A percentile compares a stretch with the other conserved stretches of the same genome.
Evolutionary conservation across 1,284 basidiomycete species (phyloP).

Genomic region (Moesziomyces sp.): DNA sequence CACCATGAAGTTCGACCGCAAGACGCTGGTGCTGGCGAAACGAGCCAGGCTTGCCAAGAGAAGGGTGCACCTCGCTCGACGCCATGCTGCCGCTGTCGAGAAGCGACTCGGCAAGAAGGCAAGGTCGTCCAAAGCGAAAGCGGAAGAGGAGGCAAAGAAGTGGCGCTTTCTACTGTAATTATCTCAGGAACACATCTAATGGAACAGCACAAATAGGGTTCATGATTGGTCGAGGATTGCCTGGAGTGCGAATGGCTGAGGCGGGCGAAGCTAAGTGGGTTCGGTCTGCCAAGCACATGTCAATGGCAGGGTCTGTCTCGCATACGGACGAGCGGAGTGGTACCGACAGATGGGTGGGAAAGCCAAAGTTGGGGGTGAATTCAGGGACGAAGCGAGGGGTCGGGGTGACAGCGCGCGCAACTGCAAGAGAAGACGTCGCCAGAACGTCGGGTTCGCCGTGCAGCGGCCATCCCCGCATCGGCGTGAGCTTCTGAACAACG

Average conservation of each 20-base stretch:
- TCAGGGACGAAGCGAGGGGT: conserved; percentile 1
- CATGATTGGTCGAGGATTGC: too few species aligned
- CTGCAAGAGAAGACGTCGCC: conserved; percentile 22
- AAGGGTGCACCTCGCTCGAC: conserved; percentile 22
- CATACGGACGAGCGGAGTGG: too few species aligned
- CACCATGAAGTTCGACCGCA: conserved; percentile 44
- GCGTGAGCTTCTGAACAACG: background rate
- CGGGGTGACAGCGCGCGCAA: background rate
- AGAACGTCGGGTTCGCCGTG: conserved; percentile 7
- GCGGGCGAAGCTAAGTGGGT: too few species aligned
- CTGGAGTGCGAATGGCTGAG: too few species aligned
- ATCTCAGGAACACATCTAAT: too few species aligned
- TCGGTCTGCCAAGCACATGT: too few species aligned
- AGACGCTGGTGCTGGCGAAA: conserved; percentile 53
- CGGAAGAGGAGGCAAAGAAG: background rate
- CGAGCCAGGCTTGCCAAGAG: conserved; percentile 44
- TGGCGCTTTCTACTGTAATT: background rate
- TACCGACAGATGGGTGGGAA: too few species aligned
- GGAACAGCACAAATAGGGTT: too few species aligned
- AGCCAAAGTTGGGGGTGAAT: background rate
- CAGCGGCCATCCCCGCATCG: background rate
- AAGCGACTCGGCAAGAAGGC: conserved; percentile 11
- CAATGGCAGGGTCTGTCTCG: too few species aligned
- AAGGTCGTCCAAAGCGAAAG: background rate
- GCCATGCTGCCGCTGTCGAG: conserved; percentile 19